These are phyloP conservation scores for Kalaharituber pfeilii DNA, from an alignment of 2,329 filamentous ascomycete genomes.

Conservation along the genomic window DNA sequence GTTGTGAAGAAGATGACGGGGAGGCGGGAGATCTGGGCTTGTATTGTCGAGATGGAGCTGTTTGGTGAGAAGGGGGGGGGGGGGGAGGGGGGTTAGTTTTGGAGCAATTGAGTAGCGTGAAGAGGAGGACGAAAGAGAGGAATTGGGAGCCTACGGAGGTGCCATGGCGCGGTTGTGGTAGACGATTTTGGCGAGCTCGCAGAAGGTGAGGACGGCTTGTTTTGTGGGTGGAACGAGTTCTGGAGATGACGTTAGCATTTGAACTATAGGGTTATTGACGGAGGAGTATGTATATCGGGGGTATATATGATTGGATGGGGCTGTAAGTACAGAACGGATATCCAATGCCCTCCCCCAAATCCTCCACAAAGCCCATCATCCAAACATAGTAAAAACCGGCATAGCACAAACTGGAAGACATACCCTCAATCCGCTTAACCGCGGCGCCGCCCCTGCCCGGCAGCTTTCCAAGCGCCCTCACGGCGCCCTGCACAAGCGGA, in stretches of 20 bases:
- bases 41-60: slow-evolving; percentile 50
- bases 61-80: slow-evolving; percentile 81
- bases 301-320: neutral
- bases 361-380: neutral
- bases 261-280: neutral
- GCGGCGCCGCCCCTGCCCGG: slow-evolving; percentile 69
- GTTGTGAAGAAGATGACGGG: neutral
- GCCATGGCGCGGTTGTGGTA: slow-evolving; percentile 79
- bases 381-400: slow-evolving; percentile 2
- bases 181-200: slow-evolving; percentile 77
- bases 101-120: slow-evolving; percentile 1
- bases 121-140: neutral
- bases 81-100: slow-evolving; percentile 34
- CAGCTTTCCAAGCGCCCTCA: slow-evolving; percentile 46
- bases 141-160: slow-evolving; percentile 53
- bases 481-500: slow-evolving; percentile 22
- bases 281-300: neutral
- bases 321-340: neutral
- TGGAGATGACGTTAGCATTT: slow-evolving; percentile 27
- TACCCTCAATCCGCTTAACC: slow-evolving; percentile 72
- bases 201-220: slow-evolving; percentile 80
- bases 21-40: slow-evolving; percentile 41
- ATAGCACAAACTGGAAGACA: slow-evolving; percentile 27
- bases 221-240: slow-evolving; percentile 69
- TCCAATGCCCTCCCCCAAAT: neutral